Evolutionary conservation across 805 yeast species (phyloP), one percentile per base, ranked within the genome.

Genomic region (Wickerhamomyces strasburgensis): DNA sequence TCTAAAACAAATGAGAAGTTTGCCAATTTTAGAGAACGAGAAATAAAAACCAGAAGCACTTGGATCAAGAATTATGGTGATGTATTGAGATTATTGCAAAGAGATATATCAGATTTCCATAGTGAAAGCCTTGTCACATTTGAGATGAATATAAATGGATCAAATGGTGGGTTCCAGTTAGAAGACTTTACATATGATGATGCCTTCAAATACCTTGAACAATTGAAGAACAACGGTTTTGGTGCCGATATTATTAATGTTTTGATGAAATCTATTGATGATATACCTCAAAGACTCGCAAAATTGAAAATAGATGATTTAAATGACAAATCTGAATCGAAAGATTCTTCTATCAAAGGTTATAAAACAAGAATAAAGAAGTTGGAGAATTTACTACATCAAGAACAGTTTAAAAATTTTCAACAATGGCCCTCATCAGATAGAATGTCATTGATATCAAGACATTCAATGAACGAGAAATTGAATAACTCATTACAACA

Each of bases 301-400:
- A 44, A 34, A 21, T 26, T 29, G 14, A 48, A 39, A 28, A 19
- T 48, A 3, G 16, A 33, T 8, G 10, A 34, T 4, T 25, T 21
- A 5, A 38, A 43, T 9, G n/a, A 30, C 1, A 34, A 39, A 5
- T 23, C 32, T 6, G 36, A 30, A 3, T 27, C 44, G 1, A 32
- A 61, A 4, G 76, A 69, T 29, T 14, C 42, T 3, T 51, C 72
- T 10, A 62, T 82, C 9, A 69, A 69, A 44, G 85, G 84, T 0
- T 80, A 87, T 45, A 81, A 81, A 54, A 59, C 74, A 9, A 65
- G 95, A 36, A 84, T 90, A 28, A 76, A 75, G 43, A 83, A 83
- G 47, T 68, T 90, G 35, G 96, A 88, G 48, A 80, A 75, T 37
- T 59, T 87, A 27, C 61, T 88, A 13, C 93, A 87, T 54, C 86